These are phyloP conservation scores for Melampsora occidentalis DNA, from an alignment of 1,284 basidiomycete species.

Conservation along the genomic window DNA sequence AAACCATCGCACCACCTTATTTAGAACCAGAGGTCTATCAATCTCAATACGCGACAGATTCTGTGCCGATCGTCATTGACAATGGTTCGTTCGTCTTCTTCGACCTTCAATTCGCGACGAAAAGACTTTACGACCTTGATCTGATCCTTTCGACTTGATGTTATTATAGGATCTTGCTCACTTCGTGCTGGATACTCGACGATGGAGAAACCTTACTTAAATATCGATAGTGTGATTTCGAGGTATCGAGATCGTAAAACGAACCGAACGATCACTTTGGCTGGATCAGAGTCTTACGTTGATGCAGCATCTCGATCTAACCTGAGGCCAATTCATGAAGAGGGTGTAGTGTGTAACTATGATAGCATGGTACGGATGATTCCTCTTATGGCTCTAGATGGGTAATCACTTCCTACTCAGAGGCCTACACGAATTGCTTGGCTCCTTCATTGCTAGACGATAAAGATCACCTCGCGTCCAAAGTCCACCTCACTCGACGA, in stretches of 20 bases:
- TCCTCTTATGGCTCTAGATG: neutral
- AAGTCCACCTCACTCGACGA: neutral
- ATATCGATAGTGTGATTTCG: constrained; percentile 70
- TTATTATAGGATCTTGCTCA: constrained; percentile 63
- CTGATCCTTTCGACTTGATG: neutral
- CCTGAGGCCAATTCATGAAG: constrained; percentile 78
- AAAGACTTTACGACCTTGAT: neutral
- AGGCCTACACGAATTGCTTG: neutral
- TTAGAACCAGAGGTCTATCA: constrained; percentile 21
- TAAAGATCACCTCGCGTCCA: neutral
- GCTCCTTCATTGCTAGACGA: neutral
- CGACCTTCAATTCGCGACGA: neutral
- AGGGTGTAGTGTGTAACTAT: constrained; percentile 80
- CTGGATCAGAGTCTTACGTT: constrained; percentile 76
- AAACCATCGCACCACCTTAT: constrained; percentile 21
- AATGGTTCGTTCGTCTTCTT: constrained; percentile 61
- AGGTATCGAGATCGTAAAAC: constrained; percentile 83
- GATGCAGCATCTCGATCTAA: constrained; percentile 77
- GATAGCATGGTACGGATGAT: constrained; percentile 73
- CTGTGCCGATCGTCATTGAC: constrained; percentile 76
- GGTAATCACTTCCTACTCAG: constrained; percentile 44
- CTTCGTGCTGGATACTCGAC: constrained; percentile 81
- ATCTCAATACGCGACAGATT: constrained; percentile 16
- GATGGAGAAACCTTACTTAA: constrained; percentile 56
- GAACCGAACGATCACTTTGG: constrained; percentile 73